Evolutionary conservation across 78 protist genomes (phyloP).

Genomic region (Reticulomyxa filosa): DNA sequence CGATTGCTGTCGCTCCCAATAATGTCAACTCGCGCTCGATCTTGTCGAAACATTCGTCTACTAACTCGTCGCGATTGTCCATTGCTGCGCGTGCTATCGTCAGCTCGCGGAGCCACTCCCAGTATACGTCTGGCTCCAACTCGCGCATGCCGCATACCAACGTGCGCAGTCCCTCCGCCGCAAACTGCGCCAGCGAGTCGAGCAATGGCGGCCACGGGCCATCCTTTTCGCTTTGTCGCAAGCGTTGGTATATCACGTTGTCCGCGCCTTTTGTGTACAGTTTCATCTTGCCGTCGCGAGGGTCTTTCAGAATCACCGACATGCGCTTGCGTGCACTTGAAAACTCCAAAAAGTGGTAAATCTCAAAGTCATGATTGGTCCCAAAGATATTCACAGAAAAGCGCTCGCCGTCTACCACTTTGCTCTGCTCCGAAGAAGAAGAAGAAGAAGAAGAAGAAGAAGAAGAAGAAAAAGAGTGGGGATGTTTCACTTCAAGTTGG

Average conservation of each 20-base stretch:
- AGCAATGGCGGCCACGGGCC: no score
- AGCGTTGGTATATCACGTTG: neutral
- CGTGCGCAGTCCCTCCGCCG: slow-evolving; percentile 4
- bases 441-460: no score
- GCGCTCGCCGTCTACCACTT: no score
- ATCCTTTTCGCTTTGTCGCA: no score
- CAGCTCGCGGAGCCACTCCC: slow-evolving; percentile 7
- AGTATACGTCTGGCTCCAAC: neutral
- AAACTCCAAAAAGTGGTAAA: no score
- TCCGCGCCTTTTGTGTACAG: slow-evolving; percentile 17
- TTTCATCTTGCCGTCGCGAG: no score
- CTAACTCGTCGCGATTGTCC: neutral
- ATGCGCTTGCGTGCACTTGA: slow-evolving; percentile 54
- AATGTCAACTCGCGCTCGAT: slow-evolving; percentile 5
- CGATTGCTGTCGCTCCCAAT: slow-evolving; percentile 12
- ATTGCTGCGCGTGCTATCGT: neutral
- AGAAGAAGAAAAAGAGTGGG: no score
- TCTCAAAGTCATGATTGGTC: no score
- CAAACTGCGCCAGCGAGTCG: no score
- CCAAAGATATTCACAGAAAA: no score
- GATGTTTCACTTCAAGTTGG: no score
- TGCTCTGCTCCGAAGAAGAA: no score
- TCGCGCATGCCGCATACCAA: neutral
- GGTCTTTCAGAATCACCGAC: slow-evolving; percentile 42
- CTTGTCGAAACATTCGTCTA: neutral